Conservation (phyloP, 23 red algal species). For the Gracilariopsis chorda region DNA sequence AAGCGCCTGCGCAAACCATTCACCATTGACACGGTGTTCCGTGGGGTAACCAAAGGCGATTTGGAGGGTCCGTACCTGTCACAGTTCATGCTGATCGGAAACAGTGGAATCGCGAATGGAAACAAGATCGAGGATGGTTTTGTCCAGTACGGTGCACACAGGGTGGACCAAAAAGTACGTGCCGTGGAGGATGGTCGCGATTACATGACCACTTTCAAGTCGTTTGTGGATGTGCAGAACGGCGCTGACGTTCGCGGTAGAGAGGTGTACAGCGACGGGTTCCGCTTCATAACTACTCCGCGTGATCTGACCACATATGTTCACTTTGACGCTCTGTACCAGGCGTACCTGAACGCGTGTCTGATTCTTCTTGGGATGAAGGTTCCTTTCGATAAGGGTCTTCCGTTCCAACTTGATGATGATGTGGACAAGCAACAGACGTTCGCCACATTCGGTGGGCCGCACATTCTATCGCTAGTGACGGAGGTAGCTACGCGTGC, state of each 20-base stretch:
- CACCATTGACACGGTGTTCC: background rate
- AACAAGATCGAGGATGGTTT: background rate
- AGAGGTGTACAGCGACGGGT: background rate
- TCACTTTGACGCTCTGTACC: conserved; percentile 67
- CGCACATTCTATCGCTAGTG: conserved; percentile 63
- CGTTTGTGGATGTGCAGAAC: conserved; percentile 61
- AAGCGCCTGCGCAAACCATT: background rate
- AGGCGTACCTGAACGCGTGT: conserved; percentile 75
- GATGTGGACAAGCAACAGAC: conserved; percentile 26
- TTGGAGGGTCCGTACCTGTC: conserved; percentile 56
- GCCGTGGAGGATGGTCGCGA: background rate
- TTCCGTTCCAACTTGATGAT: conserved; percentile 37
- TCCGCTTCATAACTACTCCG: conserved; percentile 52
- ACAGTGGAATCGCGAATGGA: background rate
- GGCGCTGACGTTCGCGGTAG: conserved; percentile 43
- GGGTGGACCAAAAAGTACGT: conserved; percentile 43
- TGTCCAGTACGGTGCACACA: conserved; percentile 37
- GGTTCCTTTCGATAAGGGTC: conserved; percentile 49
- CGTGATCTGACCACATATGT: conserved; percentile 70
- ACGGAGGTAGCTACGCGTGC: conserved; percentile 75
- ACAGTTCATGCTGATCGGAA: conserved; percentile 62
- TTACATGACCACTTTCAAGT: conserved; percentile 51
- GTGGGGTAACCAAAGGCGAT: conserved; percentile 13
- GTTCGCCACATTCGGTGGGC: conserved; percentile 59
- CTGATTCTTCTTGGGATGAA: conserved; percentile 40